A percentile compares a stretch with the other conserved stretches of the same genome.
Evolutionary conservation across 2,329 filamentous ascomycete genomes (phyloP).

Genomic region (Beauveria rudraprayagi): DNA sequence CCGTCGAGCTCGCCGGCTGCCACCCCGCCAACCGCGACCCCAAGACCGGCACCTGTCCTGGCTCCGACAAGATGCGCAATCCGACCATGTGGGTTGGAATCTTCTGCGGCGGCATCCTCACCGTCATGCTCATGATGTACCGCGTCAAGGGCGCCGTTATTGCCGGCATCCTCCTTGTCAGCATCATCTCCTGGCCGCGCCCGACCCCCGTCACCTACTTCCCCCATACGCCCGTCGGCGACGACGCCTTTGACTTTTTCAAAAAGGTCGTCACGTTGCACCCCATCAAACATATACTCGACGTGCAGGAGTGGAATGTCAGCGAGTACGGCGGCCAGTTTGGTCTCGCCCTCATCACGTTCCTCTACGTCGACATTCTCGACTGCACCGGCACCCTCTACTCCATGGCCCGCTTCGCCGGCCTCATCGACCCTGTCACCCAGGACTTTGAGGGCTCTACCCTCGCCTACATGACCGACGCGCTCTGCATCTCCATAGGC

Average conservation of each 20-base stretch:
- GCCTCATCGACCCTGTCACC: conserved; percentile 71
- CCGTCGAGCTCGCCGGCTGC: conserved; percentile 70
- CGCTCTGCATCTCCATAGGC: conserved; percentile 69
- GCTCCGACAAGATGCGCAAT: conserved; percentile 66
- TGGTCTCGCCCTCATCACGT: conserved; percentile 76
- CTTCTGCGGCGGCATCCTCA: conserved; percentile 76
- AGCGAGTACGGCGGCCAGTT: conserved; percentile 64
- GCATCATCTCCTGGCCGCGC: conserved; percentile 82
- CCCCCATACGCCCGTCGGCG: conserved; percentile 60
- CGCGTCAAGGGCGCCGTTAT: conserved; percentile 83
- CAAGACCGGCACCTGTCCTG: conserved; percentile 50
- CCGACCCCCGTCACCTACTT: conserved; percentile 72
- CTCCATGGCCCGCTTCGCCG: conserved; percentile 79
- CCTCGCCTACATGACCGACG: conserved; percentile 76
- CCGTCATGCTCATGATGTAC: conserved; percentile 74
- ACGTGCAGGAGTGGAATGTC: conserved; percentile 68
- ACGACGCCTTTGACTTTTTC: conserved; percentile 75
- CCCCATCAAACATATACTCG: conserved; percentile 59
- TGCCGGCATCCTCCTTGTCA: conserved; percentile 72
- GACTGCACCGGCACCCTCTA: conserved; percentile 82
- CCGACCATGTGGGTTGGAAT: conserved; percentile 84
- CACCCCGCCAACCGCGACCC: conserved; percentile 30
- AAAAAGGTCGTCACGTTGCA: conserved; percentile 82
- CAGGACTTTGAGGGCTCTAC: conserved; percentile 84
- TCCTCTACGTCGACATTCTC: conserved; percentile 84